Evolutionary conservation across 1,284 basidiomycete genomes (phyloP).

Genomic region (Tetrapyrgos nigripes): DNA sequence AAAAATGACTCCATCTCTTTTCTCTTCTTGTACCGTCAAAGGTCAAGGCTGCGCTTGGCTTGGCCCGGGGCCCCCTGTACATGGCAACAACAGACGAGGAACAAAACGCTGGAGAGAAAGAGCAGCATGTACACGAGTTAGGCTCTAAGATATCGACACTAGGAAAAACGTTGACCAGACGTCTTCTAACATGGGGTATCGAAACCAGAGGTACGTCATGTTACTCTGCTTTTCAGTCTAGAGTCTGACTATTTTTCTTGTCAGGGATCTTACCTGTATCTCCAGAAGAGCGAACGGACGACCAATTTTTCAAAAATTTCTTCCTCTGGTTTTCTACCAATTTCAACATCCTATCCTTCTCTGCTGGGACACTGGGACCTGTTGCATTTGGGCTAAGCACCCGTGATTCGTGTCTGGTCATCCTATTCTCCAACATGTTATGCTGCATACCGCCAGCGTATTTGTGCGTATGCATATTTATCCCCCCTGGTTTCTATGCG

Average conservation of each 20-base stretch:
- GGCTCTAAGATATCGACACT: background rate
- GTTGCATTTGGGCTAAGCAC: constrained; percentile 68
- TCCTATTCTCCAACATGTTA: constrained; percentile 79
- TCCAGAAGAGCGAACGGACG: constrained; percentile 59
- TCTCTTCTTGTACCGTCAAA: background rate
- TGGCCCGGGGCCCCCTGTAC: background rate
- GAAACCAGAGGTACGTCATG: constrained; percentile 24
- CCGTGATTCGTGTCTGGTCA: constrained; percentile 74
- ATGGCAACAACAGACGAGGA: background rate
- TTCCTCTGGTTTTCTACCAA: constrained; percentile 79
- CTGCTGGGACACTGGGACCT: constrained; percentile 76
- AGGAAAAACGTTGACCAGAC: background rate
- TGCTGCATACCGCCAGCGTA: constrained; percentile 62
- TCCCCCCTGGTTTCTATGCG: background rate
- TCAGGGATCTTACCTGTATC: constrained; percentile 62
- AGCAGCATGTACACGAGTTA: too few relatives aligned
- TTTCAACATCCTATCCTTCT: constrained; percentile 81
- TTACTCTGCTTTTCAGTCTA: background rate
- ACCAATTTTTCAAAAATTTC: constrained; percentile 73
- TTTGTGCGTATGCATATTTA: constrained; percentile 47
- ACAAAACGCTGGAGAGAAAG: background rate
- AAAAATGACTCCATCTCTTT: background rate
- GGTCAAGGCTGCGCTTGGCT: too few relatives aligned
- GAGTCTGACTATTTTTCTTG: background rate
- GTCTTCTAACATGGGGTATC: constrained; percentile 17